Evolutionary conservation across 129 eudicot genomes (phyloP), one percentile per base, ranked within the genome.

Genomic region (Artemisia tridentata): DNA sequence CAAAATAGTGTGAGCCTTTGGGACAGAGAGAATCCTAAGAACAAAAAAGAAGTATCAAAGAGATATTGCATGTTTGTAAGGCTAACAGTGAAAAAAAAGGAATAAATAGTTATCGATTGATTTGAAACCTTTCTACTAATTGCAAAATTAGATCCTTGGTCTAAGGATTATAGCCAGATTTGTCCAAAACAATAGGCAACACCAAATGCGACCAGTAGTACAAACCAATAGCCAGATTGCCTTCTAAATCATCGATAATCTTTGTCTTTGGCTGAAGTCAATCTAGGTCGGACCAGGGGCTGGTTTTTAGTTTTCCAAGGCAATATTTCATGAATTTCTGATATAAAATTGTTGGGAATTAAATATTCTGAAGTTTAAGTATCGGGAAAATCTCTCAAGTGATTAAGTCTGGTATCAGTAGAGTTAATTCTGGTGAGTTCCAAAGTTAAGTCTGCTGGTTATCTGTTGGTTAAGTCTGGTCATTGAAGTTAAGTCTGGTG

Each of bases 61-160:
- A 18, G 1, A 4, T 11, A 27, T 66, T 51, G 62, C 19, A 61
- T 50, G n/a, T 48, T 25, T 57, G 63, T 38, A 59, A 18, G 27
- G 69, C 41, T 18, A 38, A n/a, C 19, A 31, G 18, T 17, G 59
- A 75, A 49, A 5, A 60, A 51, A 27, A 77, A 70, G 67, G 29
- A 52, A 21, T 9, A 11, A 67, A 50, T 7, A 47, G 1, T 1
- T 15, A 52, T 60, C 43, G 11, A 21, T 38, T 38, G 34, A 31
- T 13, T 54, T 75, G 29, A 66, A 64, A 92, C 98, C 98, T 92
- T 81, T 92, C 98, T 25, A 85, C 87, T 27, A 77, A 68, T 80
- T 93, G 96, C 90, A 93, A 78, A 76, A 85, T 80, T 63, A 89
- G 74, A 74, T 93, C 98, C 81, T 96, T 89, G 31, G 88, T 53